phyloP scores from a whole-genome alignment of 371 early-diverging fungal species.

The Neoconidiobolus thromboides region DNA sequence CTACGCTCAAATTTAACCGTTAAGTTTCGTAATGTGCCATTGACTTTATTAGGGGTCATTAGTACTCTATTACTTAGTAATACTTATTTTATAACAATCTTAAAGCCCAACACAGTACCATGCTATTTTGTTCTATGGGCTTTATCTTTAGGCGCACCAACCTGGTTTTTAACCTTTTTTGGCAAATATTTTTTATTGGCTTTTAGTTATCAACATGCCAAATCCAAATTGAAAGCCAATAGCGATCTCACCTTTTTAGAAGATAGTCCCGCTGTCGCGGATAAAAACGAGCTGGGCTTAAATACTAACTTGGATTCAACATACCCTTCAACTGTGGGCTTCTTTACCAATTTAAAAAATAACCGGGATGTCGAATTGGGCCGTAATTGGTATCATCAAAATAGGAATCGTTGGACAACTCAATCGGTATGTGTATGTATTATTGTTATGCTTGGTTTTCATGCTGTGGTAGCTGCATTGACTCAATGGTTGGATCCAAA shows the following conservation, averaged over 20 bases:
- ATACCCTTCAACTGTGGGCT: too few species aligned
- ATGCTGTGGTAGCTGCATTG: not conserved
- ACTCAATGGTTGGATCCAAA: not conserved
- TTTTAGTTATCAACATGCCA: not conserved
- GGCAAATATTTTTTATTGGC: slow-evolving; percentile 1
- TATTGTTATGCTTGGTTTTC: not conserved
- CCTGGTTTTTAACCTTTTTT: not conserved
- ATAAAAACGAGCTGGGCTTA: too few species aligned
- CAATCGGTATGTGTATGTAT: not conserved
- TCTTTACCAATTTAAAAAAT: not conserved
- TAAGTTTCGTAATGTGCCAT: not conserved
- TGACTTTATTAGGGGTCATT: not conserved
- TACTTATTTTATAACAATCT: not conserved
- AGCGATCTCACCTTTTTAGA: not conserved
- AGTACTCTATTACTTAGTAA: not conserved
- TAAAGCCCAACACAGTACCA: not conserved
- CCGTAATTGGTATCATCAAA: not conserved
- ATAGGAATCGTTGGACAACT: not conserved
- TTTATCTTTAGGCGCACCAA: not conserved
- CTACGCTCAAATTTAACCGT: not conserved
- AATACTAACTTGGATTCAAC: too few species aligned
- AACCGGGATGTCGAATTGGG: not conserved
- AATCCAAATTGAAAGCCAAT: not conserved
- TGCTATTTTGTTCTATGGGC: not conserved
- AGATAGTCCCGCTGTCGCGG: not conserved